Base-by-base conservation (phyloP, 1,284 basidiomycete species). In the Trichosporon sp. region DNA sequence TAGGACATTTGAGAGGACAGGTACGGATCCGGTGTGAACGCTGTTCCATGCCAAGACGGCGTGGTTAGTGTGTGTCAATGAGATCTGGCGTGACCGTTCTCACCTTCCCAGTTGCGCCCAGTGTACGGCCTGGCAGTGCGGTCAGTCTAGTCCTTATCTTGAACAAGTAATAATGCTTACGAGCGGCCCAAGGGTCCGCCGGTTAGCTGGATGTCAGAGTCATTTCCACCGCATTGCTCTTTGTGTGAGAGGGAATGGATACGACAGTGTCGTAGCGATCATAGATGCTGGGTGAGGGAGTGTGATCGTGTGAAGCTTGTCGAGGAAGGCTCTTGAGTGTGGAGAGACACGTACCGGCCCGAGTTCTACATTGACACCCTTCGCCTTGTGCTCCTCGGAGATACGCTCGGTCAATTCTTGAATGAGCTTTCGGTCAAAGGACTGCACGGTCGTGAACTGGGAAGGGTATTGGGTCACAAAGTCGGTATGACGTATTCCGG, bases 391-490 rank as follows among this genome's bases (percentile, higher is more conserved):
- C 79, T 88, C 87, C 66, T 82, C 74, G 0, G 84, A 86, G 70
- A 87, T 85, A 12, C 83, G 81, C 12, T 73, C 65, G 6, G 84
- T 85, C 61, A 86, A 75, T 56, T 81, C 76, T 68, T 83, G 80
- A 48, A 87, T 81, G 31, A 87, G 79, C 6, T 85, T 80, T 48
- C 79, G 74, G 72, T 85, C 81, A 73, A 85, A 88, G 2, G 86
- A 86, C 11, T 86, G 85, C 0, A 84, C 85, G 1, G 81, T 80
- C 4, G 86, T 86, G 71, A 87, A 82, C 56, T 80, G 84, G 16
- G 84, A 83, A 0, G 87, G 86, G 77, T 86, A 85, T 70, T 85
- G 84, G 3, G 83, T 83, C 64, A 83, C 76, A 70, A 83, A 84
- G 70, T 81, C 80, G 32, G 81, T 83, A 66, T 82, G 80, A 38